Evolutionary conservation across 2,329 filamentous ascomycete genomes (phyloP).

Genomic region (Orbilia quercus): DNA sequence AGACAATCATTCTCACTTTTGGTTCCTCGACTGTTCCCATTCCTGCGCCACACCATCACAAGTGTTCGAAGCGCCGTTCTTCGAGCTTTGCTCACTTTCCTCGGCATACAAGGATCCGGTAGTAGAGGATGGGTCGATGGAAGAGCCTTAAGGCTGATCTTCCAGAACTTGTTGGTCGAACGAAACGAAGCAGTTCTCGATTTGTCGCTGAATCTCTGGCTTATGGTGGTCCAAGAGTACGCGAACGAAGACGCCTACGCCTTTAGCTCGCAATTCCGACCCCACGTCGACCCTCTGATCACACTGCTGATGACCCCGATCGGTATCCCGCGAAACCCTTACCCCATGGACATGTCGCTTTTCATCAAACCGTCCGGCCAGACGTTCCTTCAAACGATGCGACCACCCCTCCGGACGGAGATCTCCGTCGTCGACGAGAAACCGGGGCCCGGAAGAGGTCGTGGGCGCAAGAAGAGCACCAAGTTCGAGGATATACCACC

Average conservation of each 20-base stretch:
- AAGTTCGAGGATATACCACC: slow-evolving; percentile 77
- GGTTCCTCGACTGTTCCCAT: slow-evolving; percentile 93
- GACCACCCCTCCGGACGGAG: slow-evolving; percentile 57
- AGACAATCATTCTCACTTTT: slow-evolving; percentile 84
- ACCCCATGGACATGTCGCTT: slow-evolving; percentile 88
- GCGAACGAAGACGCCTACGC: slow-evolving; percentile 70
- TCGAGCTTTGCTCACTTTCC: slow-evolving; percentile 90
- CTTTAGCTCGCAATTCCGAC: slow-evolving; percentile 78
- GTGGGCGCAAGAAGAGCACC: slow-evolving; percentile 74
- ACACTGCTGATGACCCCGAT: slow-evolving; percentile 88
- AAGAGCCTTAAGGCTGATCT: slow-evolving; percentile 85
- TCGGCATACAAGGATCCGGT: slow-evolving; percentile 81
- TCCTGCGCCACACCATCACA: slow-evolving; percentile 95
- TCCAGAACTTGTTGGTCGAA: slow-evolving; percentile 95
- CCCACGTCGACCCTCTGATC: slow-evolving; percentile 83
- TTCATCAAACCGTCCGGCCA: slow-evolving; percentile 95
- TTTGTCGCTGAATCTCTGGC: slow-evolving; percentile 88
- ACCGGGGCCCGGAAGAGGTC: slow-evolving; percentile 75
- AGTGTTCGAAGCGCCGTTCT: slow-evolving; percentile 93
- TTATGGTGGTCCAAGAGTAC: slow-evolving; percentile 77
- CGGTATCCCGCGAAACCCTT: slow-evolving; percentile 87
- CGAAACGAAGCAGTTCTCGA: slow-evolving; percentile 78
- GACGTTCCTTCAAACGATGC: slow-evolving; percentile 71
- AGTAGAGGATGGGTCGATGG: slow-evolving; percentile 93
- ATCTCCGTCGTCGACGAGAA: slow-evolving; percentile 62